Conservation (phyloP, 805 yeast genomes). For the Babjeviella inositovora region DNA sequence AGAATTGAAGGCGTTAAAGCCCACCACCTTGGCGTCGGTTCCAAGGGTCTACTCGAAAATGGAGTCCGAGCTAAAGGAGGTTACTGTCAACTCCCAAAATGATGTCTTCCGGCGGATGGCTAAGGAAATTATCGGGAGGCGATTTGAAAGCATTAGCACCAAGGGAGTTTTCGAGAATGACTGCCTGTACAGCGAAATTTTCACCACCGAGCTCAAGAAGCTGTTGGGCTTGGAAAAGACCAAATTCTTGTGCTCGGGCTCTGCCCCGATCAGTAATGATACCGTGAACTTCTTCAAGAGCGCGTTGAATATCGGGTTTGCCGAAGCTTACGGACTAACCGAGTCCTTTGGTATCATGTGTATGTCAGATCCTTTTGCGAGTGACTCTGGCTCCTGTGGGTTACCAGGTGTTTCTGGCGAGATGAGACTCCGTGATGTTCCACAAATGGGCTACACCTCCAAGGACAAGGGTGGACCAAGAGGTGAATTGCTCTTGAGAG, state of each 20-base stretch:
- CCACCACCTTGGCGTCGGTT: constrained; percentile 36
- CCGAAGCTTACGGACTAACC: constrained; percentile 66
- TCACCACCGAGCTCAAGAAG: constrained; percentile 23
- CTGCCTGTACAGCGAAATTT: too few relatives aligned
- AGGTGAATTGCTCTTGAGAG: constrained; percentile 43
- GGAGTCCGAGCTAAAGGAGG: constrained; percentile 43
- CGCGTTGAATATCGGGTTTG: constrained; percentile 34
- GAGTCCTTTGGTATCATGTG: constrained; percentile 56
- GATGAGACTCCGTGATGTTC: constrained; percentile 44
- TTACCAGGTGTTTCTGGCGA: constrained; percentile 39
- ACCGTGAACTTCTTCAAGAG: constrained; percentile 47
- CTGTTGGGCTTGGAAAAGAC: constrained; percentile 28
- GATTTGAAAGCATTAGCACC: too few relatives aligned
- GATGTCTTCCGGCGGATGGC: too few relatives aligned
- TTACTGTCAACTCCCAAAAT: too few relatives aligned
- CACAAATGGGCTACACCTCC: constrained; percentile 38
- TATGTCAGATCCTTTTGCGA: constrained; percentile 21
- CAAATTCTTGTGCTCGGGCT: constrained; percentile 29
- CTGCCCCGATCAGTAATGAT: constrained; percentile 56
- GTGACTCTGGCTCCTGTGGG: constrained; percentile 39
- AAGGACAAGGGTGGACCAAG: constrained; percentile 15
- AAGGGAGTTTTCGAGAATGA: too few relatives aligned
- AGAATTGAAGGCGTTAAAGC: constrained; percentile 38
- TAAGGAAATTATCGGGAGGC: too few relatives aligned
- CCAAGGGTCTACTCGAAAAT: constrained; percentile 50